Evolutionary conservation across 2,329 filamentous ascomycete genomes (phyloP), one percentile per base, ranked within the genome.

Genomic region (Colletotrichum lupini): DNA sequence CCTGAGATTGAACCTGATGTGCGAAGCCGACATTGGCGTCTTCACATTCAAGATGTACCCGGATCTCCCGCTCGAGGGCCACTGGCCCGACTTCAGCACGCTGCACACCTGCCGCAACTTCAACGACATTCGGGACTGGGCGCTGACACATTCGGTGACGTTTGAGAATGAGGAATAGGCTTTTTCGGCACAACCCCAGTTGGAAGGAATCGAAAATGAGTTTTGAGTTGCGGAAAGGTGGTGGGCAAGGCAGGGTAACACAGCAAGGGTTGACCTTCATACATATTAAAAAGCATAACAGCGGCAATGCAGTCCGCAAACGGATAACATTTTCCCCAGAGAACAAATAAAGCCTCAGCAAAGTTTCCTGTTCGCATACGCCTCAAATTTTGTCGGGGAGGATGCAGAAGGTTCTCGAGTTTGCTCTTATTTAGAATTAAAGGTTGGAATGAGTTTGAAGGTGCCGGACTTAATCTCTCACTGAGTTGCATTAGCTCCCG

Each of bases 61-160:
- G 0, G 85, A 86, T 62, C 79, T 83, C 67, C 83, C 81, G 63
- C 84, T 80, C 37, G 82, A 84, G 71, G 84, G 87, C 57, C 86
- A 87, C 72, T 89, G 87, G 88, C 87, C 87, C 3, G 85, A 89
- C 77, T 88, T 89, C 59, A 86, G 85, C 78, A 87, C 87, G 4
- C 81, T 84, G 42, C 87, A 89, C 75, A 86, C 85, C 8, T 90
- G 88, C 77, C 81, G 88, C 42, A 88, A 90, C 76, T 90, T 88
- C 70, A 84, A 89, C 68, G 83, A 79, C 28, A 83, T 90, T 70
- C 81, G 84, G 49, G 79, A 87, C 32, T 90, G 88, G 88, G 88
- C 86, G 0, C 80, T 87, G 59, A 84, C 88, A 55, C 83, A 89
- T 74, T 86, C 86, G 0, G 87, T 88, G 4, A 80, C 82, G 1